These are phyloP conservation scores for Phaeosphaeria sp. DNA, from an alignment of 2,329 filamentous ascomycete genomes.

Conservation along the genomic window DNA sequence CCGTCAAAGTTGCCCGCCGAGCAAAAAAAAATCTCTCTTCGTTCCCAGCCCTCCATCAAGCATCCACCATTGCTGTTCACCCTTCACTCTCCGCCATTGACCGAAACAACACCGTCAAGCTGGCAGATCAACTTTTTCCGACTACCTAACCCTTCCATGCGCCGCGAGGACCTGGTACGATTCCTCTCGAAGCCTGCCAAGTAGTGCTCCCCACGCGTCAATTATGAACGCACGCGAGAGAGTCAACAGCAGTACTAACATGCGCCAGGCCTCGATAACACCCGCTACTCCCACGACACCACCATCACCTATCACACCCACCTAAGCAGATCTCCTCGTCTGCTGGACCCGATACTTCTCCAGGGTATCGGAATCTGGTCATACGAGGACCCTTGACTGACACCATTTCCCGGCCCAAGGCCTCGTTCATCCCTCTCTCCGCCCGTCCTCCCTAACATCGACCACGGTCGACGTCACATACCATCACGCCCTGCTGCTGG, in stretches of 20 bases:
- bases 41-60: constrained; percentile 4
- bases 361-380: constrained; percentile 83
- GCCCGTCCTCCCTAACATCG: constrained; percentile 91
- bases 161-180: constrained; percentile 85
- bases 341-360: constrained; percentile 84
- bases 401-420: constrained; percentile 89
- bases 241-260: constrained; percentile 15
- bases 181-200: constrained; percentile 95
- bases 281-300: constrained; percentile 51
- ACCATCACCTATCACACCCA: constrained; percentile 31
- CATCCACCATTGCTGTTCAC: constrained; percentile 17
- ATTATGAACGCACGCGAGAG: not conserved
- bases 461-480: constrained; percentile 65
- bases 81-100: constrained; percentile 7
- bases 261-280: constrained; percentile 71
- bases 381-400: constrained; percentile 68
- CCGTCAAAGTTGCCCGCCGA: not conserved
- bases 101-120: constrained; percentile 35
- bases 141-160: constrained; percentile 70
- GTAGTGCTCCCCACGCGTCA: constrained; percentile 54
- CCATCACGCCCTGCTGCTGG: constrained; percentile 71
- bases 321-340: constrained; percentile 70
- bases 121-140: constrained; percentile 36
- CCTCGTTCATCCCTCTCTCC: constrained; percentile 81
- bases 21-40: too few relatives aligned